Evolutionary conservation across 352 stramenopile species (phyloP).

Genomic region (Globisporangium lucens): DNA sequence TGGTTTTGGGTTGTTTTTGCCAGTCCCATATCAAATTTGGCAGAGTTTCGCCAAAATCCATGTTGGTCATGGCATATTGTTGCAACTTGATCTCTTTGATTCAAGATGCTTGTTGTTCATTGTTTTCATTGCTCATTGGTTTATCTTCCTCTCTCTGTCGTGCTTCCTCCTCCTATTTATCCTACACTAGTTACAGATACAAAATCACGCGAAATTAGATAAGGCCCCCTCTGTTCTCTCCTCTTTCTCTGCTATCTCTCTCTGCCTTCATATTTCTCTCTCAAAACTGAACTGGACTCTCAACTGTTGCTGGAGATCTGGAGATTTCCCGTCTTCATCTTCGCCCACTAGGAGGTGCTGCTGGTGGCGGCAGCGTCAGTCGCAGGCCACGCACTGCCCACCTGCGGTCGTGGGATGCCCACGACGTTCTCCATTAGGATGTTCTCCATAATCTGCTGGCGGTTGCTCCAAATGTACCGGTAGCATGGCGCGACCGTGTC

Average conservation of each 20-base stretch:
- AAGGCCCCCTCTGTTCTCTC: background rate
- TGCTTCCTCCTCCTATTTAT: background rate
- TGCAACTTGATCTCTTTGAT: background rate
- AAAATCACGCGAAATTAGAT: conserved; percentile 6
- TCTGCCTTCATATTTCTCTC: background rate
- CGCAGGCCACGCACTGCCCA: background rate
- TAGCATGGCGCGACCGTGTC: conserved; percentile 44
- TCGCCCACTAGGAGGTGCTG: background rate
- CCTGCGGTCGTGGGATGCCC: conserved; percentile 7
- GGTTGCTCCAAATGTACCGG: conserved; percentile 40
- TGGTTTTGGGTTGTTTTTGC: no score
- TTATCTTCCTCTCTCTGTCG: background rate
- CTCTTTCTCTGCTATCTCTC: background rate
- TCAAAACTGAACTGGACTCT: background rate
- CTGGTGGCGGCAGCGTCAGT: background rate
- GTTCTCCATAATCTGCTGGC: conserved; percentile 48
- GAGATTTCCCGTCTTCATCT: background rate
- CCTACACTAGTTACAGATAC: conserved; percentile 9
- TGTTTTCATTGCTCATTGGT: background rate
- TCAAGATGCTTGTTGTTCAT: background rate
- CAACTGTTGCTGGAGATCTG: background rate
- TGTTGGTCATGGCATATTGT: no score
- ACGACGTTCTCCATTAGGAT: conserved; percentile 46
- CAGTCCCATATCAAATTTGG: no score
- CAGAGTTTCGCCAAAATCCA: no score